Base-by-base conservation (phyloP, 1,284 basidiomycete genomes). In the Malassezia equina region DNA sequence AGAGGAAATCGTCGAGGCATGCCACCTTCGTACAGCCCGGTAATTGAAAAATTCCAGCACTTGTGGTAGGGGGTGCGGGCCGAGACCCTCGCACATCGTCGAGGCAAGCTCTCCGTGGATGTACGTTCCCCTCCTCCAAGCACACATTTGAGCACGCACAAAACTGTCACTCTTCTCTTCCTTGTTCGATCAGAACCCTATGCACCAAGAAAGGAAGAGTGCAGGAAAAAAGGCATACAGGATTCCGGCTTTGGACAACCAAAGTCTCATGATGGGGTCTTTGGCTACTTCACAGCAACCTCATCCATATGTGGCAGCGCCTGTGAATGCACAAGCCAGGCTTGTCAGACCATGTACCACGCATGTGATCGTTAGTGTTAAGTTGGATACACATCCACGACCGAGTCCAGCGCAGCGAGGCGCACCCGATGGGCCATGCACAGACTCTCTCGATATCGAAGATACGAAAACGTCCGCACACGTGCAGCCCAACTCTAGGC, bases 301-400 rank as follows among this genome's bases (percentile, higher is more conserved):
- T 54, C 44, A 15, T 7, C 47, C n/a, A 32, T 39, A 17, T 15
- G 27, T 28, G 28, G 28, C 23, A 12, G 27, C 13, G 19, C 21
- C 44, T 36, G 44, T 41, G 52, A n/a, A 1, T 1, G n/a, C 32
- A 29, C 55, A 52, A 57, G 55, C 50, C 55, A 47, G 1, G 50
- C 55, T 57, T 52, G 55, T 43, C 49, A 42, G 42, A 19, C 21
- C 15, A 31, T 25, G 33, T 39, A 8, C 25, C 29, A 34, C 25
- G n/a, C n/a, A 11, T 19, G 21, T n/a, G 32, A 19, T 53, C 32
- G 44, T 57, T 57, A 57, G 55, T 51, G 50, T 57, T 56, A 56
- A 31, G 39, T 29, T 29, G 45, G 55, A 56, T 48, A 50, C 33
- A 41, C 47, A 42, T 11, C 25, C 47, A 42, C 17, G 7, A 11